Percentiles rank a stretch among this genome's conserved stretches.
phyloP scores from a whole-genome alignment of 2,329 filamentous ascomycete species.

The Didymella sp. region DNA sequence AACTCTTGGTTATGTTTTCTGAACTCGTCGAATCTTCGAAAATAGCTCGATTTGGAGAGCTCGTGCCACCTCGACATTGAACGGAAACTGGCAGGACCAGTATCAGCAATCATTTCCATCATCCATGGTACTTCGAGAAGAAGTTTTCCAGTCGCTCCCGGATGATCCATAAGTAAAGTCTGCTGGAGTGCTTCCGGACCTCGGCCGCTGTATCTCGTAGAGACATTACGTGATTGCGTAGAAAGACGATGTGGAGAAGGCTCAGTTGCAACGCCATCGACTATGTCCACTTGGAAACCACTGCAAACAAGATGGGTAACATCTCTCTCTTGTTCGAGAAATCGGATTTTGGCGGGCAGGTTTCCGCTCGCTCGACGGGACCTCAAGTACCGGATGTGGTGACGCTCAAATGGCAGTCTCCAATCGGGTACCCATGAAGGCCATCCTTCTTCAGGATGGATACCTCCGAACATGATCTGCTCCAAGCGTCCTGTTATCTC shows the following conservation, averaged over 20 bases:
- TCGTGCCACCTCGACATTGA: neutral
- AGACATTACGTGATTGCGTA: constrained; percentile 4
- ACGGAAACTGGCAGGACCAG: constrained; percentile 1
- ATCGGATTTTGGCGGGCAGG: neutral
- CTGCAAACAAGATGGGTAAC: constrained; percentile 1
- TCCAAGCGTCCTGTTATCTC: constrained; percentile 1
- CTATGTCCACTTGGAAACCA: constrained; percentile 6
- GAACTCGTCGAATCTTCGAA: constrained; percentile 1
- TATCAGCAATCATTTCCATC: neutral
- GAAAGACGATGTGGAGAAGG: neutral
- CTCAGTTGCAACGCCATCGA: constrained; percentile 5
- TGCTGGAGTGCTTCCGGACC: constrained; percentile 2
- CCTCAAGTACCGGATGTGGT: constrained; percentile 6
- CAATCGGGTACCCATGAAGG: constrained; percentile 6
- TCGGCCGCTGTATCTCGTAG: constrained; percentile 2
- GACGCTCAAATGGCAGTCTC: constrained; percentile 4
- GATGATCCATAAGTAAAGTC: constrained; percentile 7
- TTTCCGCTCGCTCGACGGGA: constrained; percentile 6
- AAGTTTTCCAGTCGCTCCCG: constrained; percentile 2
- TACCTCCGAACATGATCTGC: constrained; percentile 5
- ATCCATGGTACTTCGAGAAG: constrained; percentile 7
- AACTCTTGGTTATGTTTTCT: constrained; percentile 1
- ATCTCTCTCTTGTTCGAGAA: constrained; percentile 1
- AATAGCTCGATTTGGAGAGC: constrained; percentile 5
- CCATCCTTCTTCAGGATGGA: constrained; percentile 4